Evolutionary conservation across 2,329 filamentous ascomycete species (phyloP).

Genomic region (Fusarium hainanense): DNA sequence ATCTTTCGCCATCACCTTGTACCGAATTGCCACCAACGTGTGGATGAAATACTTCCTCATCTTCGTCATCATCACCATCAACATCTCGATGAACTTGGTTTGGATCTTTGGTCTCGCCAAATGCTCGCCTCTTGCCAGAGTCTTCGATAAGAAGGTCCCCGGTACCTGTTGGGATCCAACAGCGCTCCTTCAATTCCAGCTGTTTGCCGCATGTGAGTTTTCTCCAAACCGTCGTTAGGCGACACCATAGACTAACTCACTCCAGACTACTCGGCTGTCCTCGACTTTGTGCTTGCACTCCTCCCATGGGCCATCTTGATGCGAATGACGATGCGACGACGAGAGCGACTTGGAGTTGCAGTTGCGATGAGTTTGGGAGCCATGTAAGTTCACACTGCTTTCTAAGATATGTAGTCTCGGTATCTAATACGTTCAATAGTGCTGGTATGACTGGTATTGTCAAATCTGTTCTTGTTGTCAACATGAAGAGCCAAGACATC

Average conservation of each 20-base stretch:
- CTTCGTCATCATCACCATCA: conserved; percentile 50
- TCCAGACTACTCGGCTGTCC: conserved; percentile 49
- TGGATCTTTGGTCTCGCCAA: conserved; percentile 51
- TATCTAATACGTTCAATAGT: conserved; percentile 34
- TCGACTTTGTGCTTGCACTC: conserved; percentile 51
- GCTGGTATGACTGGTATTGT: conserved; percentile 50
- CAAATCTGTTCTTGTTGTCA: conserved; percentile 49
- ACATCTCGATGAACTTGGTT: conserved; percentile 50
- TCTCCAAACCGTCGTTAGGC: rapidly evolving
- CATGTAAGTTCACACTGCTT: conserved; percentile 39
- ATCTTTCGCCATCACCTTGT: conserved; percentile 53
- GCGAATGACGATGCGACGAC: conserved; percentile 47
- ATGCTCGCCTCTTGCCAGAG: conserved; percentile 46
- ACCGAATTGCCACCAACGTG: conserved; percentile 46
- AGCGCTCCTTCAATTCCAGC: conserved; percentile 44
- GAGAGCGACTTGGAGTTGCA: conserved; percentile 51
- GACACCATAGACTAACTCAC: not conserved
- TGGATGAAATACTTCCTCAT: conserved; percentile 47
- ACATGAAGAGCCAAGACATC: conserved; percentile 49
- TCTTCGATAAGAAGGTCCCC: conserved; percentile 41
- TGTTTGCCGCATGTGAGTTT: conserved; percentile 49
- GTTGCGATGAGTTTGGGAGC: conserved; percentile 52
- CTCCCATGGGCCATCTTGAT: conserved; percentile 52
- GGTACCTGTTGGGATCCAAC: conserved; percentile 49
- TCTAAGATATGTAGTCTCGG: rapidly evolving